Percentiles rank a stretch among this genome's conserved stretches.
These are phyloP conservation scores for Fusarium sublunatum DNA, from an alignment of 2,329 filamentous ascomycete genomes.

Conservation along the genomic window DNA sequence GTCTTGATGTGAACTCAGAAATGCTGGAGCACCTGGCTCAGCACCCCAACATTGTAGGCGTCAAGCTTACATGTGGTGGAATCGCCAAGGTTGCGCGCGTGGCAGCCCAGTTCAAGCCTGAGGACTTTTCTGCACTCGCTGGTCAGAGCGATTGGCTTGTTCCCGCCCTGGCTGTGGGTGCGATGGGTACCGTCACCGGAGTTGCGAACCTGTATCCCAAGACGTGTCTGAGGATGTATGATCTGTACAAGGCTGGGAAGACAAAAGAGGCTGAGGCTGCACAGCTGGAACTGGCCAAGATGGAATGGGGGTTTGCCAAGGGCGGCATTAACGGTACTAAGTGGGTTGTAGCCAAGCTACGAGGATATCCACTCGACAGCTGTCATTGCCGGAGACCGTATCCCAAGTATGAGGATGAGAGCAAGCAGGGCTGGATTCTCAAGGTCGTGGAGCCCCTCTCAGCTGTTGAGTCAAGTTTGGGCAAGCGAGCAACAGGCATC, in stretches of 20 bases:
- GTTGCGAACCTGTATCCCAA: conserved; percentile 72
- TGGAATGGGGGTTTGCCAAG: conserved; percentile 67
- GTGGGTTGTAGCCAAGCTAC: conserved; percentile 66
- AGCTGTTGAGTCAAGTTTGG: conserved; percentile 39
- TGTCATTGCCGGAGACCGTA: conserved; percentile 66
- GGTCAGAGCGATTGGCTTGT: conserved; percentile 80
- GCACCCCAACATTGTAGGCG: conserved; percentile 74
- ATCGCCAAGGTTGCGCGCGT: conserved; percentile 78
- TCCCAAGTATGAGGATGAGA: conserved; percentile 57
- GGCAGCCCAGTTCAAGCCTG: conserved; percentile 59
- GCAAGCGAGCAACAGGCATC: conserved; percentile 28
- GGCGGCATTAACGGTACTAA: conserved; percentile 71
- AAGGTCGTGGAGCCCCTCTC: conserved; percentile 44
- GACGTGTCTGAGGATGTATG: conserved; percentile 63
- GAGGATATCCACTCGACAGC: conserved; percentile 63
- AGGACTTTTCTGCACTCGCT: conserved; percentile 72
- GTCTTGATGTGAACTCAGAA: conserved; percentile 75
- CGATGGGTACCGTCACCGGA: conserved; percentile 70
- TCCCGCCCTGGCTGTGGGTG: conserved; percentile 68
- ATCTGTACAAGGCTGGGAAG: conserved; percentile 61
- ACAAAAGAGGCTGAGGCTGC: conserved; percentile 59
- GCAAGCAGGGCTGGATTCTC: conserved; percentile 51
- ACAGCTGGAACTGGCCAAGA: conserved; percentile 62
- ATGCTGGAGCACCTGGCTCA: conserved; percentile 67
- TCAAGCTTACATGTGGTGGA: conserved; percentile 79